Conservation (phyloP, 75 land plant genomes). For the Ceratopteris richardii region DNA sequence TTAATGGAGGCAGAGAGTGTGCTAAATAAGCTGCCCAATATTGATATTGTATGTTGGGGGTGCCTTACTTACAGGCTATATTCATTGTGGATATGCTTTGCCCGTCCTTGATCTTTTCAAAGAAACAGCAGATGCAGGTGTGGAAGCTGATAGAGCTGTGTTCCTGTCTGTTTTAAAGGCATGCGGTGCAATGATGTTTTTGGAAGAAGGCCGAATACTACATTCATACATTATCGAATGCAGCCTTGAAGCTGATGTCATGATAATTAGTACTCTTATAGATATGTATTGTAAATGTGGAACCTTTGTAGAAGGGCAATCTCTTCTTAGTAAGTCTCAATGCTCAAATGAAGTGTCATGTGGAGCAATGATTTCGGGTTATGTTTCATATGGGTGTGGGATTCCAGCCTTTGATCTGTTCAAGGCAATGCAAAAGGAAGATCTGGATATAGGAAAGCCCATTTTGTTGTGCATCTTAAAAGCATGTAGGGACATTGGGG, state of each 20-base stretch:
- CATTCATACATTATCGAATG: conserved; percentile 1
- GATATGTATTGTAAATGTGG: conserved; percentile 20
- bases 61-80: conserved; percentile 16
- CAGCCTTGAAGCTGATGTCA: conserved; percentile 6
- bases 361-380: conserved; percentile 1
- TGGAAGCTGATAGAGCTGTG: neutral
- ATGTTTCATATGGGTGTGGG: conserved; percentile 14
- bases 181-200: neutral
- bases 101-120: conserved; percentile 10
- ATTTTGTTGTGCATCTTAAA: conserved; percentile 1
- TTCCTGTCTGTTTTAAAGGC: conserved; percentile 8
- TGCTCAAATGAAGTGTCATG: conserved; percentile 11
- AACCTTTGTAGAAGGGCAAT: conserved; percentile 2
- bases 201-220: conserved; percentile 11
- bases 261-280: conserved; percentile 7
- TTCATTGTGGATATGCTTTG: conserved; percentile 14
- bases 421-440: neutral
- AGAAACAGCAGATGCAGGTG: conserved; percentile 3
- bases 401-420: conserved; percentile 7
- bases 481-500: neutral
- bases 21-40: conserved; percentile 16
- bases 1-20: conserved; percentile 25
- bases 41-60: conserved; percentile 14
- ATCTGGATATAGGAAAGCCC: neutral
- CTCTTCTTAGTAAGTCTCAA: conserved; percentile 1